Base-by-base conservation (phyloP, 345 rosid species). In the Conringia planisiliqua region DNA sequence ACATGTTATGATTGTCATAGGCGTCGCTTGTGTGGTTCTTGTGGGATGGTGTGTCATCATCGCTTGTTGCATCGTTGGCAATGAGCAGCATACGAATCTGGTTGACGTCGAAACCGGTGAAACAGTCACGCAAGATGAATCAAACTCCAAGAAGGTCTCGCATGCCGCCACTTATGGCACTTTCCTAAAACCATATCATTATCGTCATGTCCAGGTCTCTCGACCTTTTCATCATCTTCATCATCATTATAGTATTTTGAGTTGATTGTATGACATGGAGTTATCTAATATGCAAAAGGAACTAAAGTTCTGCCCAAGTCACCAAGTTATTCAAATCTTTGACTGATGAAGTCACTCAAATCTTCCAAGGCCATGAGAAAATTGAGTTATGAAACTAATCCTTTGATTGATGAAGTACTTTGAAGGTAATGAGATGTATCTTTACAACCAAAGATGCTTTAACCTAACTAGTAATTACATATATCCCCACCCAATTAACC, bases 401-500 rank as follows among this genome's bases (percentile, higher is more conserved):
- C 5, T 43, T 42, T 22, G 24, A 22, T 2, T 22, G 24, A 22
- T 22, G 24, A 22, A 22, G 24, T 22, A n/a, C n/a, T n/a, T n/a
- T n/a, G n/a, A n/a, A n/a, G n/a, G 1, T 22, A 22, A 2, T 22
- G 52, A 62, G 43, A 16, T 18, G 27, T 33, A 42, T 63, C 57
- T 73, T 65, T 73, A 65, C 66, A 65, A 65, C 71, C 16, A 65
- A 65, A 65, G 48, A 55, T 6, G 75, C 10, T 52, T 63, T 51
- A 62, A 63, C 59, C 80, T 75, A 75, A 22, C 11, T n/a, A 55
- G 66, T 70, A 70, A 36, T 57, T 76, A 76, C 80, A 63, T 26
- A 32, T 32, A 30, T 43, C 46, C 17, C 38, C 33, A 68, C 57
- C 79, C 70, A 69, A 7, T 64, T 44, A 70, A 61, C 59, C 80